These are phyloP conservation scores for Acephala macrosclerotiorum DNA, from an alignment of 2,329 filamentous ascomycete genomes.

Conservation along the genomic window DNA sequence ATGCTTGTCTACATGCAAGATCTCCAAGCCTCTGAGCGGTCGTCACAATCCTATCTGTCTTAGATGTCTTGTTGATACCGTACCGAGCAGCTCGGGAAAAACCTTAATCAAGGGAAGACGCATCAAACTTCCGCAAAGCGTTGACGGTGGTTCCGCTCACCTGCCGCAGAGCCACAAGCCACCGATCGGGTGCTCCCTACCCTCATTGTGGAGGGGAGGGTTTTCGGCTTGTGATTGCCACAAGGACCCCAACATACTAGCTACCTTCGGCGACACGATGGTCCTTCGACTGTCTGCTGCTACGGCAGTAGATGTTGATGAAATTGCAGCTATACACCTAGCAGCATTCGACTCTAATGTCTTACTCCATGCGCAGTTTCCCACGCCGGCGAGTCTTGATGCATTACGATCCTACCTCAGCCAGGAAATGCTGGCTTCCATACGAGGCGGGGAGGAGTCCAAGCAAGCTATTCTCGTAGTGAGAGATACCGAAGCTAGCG, in stretches of 20 bases:
- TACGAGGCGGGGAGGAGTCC: constrained; percentile 23
- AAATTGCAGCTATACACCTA: constrained; percentile 41
- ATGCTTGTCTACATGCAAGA: background rate
- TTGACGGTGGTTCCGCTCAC: too few species aligned
- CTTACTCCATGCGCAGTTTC: constrained; percentile 40
- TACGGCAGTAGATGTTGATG: constrained; percentile 32
- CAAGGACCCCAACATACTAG: background rate
- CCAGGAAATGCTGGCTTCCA: constrained; percentile 28
- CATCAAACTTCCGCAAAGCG: background rate
- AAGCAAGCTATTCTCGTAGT: constrained; percentile 35
- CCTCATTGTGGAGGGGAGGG: background rate
- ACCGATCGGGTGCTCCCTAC: background rate
- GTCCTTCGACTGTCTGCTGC: constrained; percentile 33
- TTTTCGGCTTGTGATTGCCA: background rate
- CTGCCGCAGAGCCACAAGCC: constrained; percentile 3
- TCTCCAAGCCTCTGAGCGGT: background rate
- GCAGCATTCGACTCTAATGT: constrained; percentile 39
- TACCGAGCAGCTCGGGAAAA: background rate
- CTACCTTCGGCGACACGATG: constrained; percentile 24
- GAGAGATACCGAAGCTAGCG: constrained; percentile 30
- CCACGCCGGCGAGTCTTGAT: constrained; percentile 31
- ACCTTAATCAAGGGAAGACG: background rate
- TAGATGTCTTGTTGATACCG: background rate
- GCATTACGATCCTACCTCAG: constrained; percentile 31
- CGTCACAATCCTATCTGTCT: background rate